phyloP scores from a whole-genome alignment of 305 asterid species.

The Rubia peregrina region DNA sequence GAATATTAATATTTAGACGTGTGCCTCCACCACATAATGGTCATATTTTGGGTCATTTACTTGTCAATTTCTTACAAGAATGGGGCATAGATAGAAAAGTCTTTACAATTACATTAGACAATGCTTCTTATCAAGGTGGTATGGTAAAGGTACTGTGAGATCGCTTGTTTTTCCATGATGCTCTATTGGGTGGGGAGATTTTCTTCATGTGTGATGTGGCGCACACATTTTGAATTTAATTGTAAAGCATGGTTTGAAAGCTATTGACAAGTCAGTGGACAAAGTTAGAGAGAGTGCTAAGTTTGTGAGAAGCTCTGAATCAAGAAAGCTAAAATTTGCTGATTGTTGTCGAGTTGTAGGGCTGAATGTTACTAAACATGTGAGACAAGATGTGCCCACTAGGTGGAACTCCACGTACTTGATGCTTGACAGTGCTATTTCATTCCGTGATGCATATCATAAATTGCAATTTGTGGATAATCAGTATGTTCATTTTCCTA shows the following conservation, averaged over 20 bases:
- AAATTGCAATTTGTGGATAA: not conserved
- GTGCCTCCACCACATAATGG: not conserved
- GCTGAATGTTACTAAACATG: not conserved
- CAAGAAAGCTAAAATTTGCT: not conserved
- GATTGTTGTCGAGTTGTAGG: not conserved
- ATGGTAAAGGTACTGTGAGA: not conserved
- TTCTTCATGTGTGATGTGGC: no score
- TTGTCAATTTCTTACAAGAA: no score
- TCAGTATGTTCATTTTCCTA: not conserved
- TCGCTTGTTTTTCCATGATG: not conserved
- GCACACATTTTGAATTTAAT: no score
- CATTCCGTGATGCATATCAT: not conserved
- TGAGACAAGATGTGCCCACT: not conserved
- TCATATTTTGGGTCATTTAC: not conserved
- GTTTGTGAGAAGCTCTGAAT: not conserved
- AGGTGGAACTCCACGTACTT: not conserved
- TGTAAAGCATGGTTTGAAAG: not conserved
- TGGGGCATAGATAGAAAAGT: not conserved
- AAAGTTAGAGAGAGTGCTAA: not conserved
- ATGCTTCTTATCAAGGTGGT: not conserved
- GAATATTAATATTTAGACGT: not conserved
- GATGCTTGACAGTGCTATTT: not conserved
- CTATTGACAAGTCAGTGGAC: not conserved
- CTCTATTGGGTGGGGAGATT: not conserved
- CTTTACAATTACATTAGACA: not conserved